Percentiles rank a stretch among this genome's conserved stretches.
Conservation (phyloP, 768 basidiomycete species). For the Butyriboletus loyo region DNA sequence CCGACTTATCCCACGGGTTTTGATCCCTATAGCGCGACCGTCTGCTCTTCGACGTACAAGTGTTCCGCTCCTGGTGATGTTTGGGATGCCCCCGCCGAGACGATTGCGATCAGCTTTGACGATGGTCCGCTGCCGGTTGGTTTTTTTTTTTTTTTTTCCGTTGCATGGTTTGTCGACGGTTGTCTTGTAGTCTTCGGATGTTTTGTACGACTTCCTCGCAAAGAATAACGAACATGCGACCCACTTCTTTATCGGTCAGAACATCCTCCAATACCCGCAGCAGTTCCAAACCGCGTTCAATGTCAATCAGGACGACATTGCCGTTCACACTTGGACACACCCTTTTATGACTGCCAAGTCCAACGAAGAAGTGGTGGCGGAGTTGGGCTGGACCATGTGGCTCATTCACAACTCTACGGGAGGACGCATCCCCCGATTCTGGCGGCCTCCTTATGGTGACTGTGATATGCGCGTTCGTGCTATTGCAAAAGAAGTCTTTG, state of each 20-base stretch:
- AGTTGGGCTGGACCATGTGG: conserved; percentile 79
- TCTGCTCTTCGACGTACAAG: conserved; percentile 79
- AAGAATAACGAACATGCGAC: conserved; percentile 69
- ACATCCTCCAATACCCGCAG: conserved; percentile 59
- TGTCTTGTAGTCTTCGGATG: conserved; percentile 35
- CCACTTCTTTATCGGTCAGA: conserved; percentile 86
- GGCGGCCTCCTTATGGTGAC: conserved; percentile 90
- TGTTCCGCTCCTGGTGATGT: conserved; percentile 61
- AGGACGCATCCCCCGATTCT: conserved; percentile 71
- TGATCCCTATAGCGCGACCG: conserved; percentile 42
- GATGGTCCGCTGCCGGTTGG: conserved; percentile 67
- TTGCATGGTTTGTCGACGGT: conserved; percentile 2
- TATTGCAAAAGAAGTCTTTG: conserved; percentile 86
- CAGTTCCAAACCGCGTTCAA: conserved; percentile 54
- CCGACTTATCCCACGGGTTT: conserved; percentile 39
- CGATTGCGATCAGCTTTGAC: conserved; percentile 69
- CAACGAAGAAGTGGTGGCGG: conserved; percentile 63
- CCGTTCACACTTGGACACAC: conserved; percentile 60
- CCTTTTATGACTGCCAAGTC: conserved; percentile 78
- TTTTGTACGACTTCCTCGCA: conserved; percentile 64
- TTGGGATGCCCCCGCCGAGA: conserved; percentile 74
- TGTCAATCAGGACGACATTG: conserved; percentile 36
- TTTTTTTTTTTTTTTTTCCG: conserved; percentile 4
- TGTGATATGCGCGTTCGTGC: conserved; percentile 79
- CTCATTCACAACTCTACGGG: conserved; percentile 78